Conservation (phyloP, 306 rosid genomes). For the Rosa multiflora region DNA sequence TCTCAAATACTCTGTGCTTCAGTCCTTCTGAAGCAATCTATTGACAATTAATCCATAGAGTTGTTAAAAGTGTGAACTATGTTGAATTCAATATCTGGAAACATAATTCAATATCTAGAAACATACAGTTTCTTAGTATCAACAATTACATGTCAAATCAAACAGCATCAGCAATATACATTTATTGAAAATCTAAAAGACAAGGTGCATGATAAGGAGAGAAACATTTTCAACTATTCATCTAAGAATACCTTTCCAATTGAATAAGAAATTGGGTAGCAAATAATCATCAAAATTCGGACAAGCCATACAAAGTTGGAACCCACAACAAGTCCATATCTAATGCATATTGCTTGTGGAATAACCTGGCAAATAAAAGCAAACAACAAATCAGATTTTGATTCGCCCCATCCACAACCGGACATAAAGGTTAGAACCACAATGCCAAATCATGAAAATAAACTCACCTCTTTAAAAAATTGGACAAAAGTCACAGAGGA, state of each 20-base stretch:
- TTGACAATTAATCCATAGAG: too few relatives aligned
- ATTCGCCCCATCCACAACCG: conserved; percentile 5
- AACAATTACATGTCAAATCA: conserved; percentile 1
- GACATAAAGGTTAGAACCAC: conserved; percentile 14
- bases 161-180: background rate
- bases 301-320: conserved; percentile 80
- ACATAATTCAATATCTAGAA: conserved; percentile 72
- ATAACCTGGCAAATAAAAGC: conserved; percentile 60
- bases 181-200: background rate
- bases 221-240: background rate
- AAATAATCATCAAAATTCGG: conserved; percentile 70
- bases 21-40: too few relatives aligned
- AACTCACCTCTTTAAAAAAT: conserved; percentile 75
- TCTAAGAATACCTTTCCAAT: conserved; percentile 73
- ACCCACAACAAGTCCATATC: conserved; percentile 95
- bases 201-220: conserved; percentile 1
- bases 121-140: conserved; percentile 23
- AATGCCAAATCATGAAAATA: background rate
- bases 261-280: conserved; percentile 92
- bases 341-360: conserved; percentile 93
- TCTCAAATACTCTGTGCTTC: too few relatives aligned
- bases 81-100: too few relatives aligned
- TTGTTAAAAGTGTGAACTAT: too few relatives aligned
- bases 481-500: conserved; percentile 94
- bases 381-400: conserved; percentile 2